A percentile compares a stretch with the other conserved stretches of the same genome.
Evolutionary conservation across 2,329 filamentous ascomycete genomes (phyloP).

Genomic region (Coniella lustricola): DNA sequence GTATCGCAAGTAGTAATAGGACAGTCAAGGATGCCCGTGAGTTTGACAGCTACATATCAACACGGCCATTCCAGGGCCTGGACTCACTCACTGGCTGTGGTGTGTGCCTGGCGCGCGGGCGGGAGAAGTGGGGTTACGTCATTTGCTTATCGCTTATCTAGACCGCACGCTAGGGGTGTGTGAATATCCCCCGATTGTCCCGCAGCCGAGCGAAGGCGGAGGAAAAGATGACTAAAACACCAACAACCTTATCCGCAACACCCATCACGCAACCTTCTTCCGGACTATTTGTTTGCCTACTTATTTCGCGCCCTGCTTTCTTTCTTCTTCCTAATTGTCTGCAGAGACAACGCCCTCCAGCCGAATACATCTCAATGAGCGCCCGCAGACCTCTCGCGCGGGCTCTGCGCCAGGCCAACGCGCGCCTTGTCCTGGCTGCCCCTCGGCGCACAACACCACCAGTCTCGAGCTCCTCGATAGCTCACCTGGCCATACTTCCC

Average conservation of each 20-base stretch:
- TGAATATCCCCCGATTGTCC: too few species aligned
- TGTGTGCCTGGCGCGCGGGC: too few species aligned
- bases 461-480: background rate
- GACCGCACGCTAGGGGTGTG: background rate
- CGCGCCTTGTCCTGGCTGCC: conserved; percentile 1
- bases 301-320: background rate
- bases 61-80: too few species aligned
- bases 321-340: too few species aligned
- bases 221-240: background rate
- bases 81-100: too few species aligned
- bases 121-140: background rate
- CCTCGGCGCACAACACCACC: background rate
- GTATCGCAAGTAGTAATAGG: background rate
- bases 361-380: too few species aligned
- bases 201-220: conserved; percentile 1
- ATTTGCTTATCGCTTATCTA: conserved; percentile 6
- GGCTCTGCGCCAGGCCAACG: conserved; percentile 16
- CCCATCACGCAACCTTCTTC: background rate
- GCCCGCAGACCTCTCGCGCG: conserved; percentile 14
- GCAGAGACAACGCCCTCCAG: too few species aligned
- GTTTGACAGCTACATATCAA: too few species aligned
- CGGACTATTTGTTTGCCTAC: background rate
- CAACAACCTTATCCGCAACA: background rate
- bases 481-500: too few species aligned
- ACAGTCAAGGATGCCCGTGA: too few species aligned